Evolutionary conservation across 768 basidiomycete species (phyloP).

Genomic region (Naganishia onofrii): DNA sequence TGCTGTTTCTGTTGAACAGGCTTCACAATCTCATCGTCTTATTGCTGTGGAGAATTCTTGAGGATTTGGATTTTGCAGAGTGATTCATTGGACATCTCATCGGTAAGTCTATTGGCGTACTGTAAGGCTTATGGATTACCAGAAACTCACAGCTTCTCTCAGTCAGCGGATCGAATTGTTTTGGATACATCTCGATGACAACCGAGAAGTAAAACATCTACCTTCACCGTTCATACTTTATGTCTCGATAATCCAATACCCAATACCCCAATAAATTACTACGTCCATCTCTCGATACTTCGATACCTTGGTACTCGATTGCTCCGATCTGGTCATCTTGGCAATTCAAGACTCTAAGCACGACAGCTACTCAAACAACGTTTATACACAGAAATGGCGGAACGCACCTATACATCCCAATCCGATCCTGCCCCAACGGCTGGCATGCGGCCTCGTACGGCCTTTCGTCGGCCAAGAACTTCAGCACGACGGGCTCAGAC

Average conservation of each 20-base stretch:
- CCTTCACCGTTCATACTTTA: neutral
- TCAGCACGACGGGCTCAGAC: slow-evolving; percentile 28
- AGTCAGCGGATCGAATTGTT: neutral
- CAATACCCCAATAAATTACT: too few relatives aligned
- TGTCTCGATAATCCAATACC: neutral
- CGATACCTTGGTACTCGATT: too few relatives aligned
- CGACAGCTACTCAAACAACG: neutral
- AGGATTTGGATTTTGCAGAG: too few relatives aligned
- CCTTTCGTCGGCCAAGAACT: slow-evolving; percentile 8
- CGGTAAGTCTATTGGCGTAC: neutral
- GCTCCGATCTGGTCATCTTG: neutral
- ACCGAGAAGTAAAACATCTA: neutral
- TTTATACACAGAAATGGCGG: slow-evolving; percentile 7
- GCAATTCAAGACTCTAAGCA: neutral
- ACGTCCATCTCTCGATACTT: neutral
- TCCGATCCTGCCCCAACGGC: slow-evolving; percentile 9
- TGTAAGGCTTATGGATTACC: too few relatives aligned
- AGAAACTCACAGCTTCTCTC: neutral
- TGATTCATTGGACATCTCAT: neutral
- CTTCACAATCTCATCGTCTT: too few relatives aligned
- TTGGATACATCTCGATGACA: neutral
- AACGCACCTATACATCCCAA: slow-evolving; percentile 14
- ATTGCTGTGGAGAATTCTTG: too few relatives aligned
- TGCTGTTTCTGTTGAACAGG: too few relatives aligned
- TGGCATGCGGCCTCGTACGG: neutral